Base-by-base conservation (phyloP, 2,329 filamentous ascomycete species). In the Microdochium nivale region DNA sequence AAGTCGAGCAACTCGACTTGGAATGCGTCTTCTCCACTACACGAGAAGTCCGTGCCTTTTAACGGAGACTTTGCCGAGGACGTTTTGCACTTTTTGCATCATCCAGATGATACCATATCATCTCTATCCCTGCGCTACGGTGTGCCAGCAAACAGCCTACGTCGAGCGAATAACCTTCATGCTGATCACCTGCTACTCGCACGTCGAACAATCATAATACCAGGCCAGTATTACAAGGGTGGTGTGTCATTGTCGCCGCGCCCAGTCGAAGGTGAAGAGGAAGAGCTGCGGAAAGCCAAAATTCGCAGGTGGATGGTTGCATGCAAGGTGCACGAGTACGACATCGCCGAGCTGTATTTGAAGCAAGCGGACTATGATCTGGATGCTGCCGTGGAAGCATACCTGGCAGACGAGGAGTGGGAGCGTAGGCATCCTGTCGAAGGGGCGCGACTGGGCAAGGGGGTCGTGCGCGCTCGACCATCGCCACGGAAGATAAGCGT, bases 251-350 rank as follows among this genome's bases (percentile, higher is more conserved):
- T 90, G 24, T 88, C 83, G 47, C 86, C 87, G 1, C 72, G 78
- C 25, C 87, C 88, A 0, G 60, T 88, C n/a, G 86, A 87, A 51
- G 82, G 84, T 48, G 87, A 89, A 62, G 85, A 87, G 47, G 87
- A 90, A 60, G 84, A 88, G 67, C 72, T 78, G 49, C 77, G 83
- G 55, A 91, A 88, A 68, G 76, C 72, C 19, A 84, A 84, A 62
- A 76, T 92, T 32, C 76, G 88, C 43, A 79, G 86, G 55, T 92
- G 86, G 74, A 91, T 91, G 88, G 82, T 89, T 2, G 76, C 77
- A 1, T 88, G 84, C 69, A 92, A 92, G 64, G 85, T 88, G 25
- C 72, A 80, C 24, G 86, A 91, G 73, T 91, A 84, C 69, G 85
- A 90, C 62, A 74, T 90, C 49, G 88, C 88, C 1, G 65, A 87